Conservation (phyloP, 768 basidiomycete genomes). For the Neoboletus brunneissimus region DNA sequence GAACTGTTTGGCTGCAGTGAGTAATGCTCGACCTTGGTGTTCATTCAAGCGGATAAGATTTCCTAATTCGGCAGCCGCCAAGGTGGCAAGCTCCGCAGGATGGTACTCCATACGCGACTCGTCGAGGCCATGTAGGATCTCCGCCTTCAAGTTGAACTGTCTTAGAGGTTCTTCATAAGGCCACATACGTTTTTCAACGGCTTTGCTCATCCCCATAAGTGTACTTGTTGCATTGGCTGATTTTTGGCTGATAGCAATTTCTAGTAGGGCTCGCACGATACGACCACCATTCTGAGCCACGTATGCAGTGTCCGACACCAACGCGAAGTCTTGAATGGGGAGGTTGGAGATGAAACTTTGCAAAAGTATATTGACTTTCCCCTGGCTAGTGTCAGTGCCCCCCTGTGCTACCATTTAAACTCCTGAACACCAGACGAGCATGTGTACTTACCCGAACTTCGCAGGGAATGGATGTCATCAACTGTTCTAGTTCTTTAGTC, state of each 20-base stretch:
- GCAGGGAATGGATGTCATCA: conserved; percentile 73
- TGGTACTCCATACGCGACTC: conserved; percentile 80
- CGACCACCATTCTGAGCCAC: conserved; percentile 93
- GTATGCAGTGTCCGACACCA: conserved; percentile 93
- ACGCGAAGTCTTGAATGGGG: conserved; percentile 88
- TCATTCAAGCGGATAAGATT: conserved; percentile 84
- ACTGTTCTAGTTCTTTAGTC: conserved; percentile 69
- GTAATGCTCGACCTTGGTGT: conserved; percentile 73
- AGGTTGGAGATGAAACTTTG: conserved; percentile 85
- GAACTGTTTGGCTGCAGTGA: conserved; percentile 79
- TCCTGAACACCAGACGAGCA: neutral
- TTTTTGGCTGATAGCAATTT: conserved; percentile 90
- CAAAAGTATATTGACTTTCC: conserved; percentile 93
- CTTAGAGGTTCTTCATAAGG: conserved; percentile 88
- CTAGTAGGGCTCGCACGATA: conserved; percentile 90
- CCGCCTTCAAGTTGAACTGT: conserved; percentile 75
- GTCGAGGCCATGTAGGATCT: conserved; percentile 75
- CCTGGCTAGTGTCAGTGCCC: conserved; percentile 60
- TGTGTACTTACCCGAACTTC: conserved; percentile 61
- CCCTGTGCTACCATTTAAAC: conserved; percentile 42
- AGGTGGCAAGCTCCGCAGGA: conserved; percentile 65
- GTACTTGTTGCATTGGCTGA: conserved; percentile 82
- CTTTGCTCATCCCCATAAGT: conserved; percentile 89
- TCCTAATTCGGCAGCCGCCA: conserved; percentile 70
- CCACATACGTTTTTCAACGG: conserved; percentile 90